Base-by-base conservation (phyloP, 169 alveolate species). In the Eimeria maxima region DNA sequence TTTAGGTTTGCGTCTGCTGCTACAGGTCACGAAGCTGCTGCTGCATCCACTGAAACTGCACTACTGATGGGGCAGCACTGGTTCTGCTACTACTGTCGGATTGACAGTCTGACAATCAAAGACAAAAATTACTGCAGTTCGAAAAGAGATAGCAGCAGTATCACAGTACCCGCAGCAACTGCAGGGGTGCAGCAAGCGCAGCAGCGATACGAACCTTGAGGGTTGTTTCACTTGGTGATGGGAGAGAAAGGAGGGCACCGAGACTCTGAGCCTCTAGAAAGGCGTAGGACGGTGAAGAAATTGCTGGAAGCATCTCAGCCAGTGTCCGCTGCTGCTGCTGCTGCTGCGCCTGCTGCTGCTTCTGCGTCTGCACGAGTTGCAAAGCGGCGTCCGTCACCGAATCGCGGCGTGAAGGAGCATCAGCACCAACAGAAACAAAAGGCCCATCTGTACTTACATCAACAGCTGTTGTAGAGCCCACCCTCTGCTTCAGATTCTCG, bases 201-300 rank as follows among this genome's bases (percentile, higher is more conserved):
- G 16, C 60, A 53, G 60, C 60, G 60, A 3, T 14, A 80, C 89
- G 10, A 6, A 47, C 89, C 65, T 42, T 78, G 18, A 78, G 67
- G 16, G 89, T 78, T 42, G 89, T 78, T 78, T 78, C 47, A 60
- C 89, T 78, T 13, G 89, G 89, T 1, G 89, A 78, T 14, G 89
- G 89, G 27, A 78, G 89, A 8, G 67, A 18, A 20, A 78, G 89
- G 14, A 78, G 89, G 14, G 22, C 89, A 4, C 89, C 89, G 89
- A 78, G 89, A 29, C 38, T 78, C 63, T 29, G 89, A 11, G 89
- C 89, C 38, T 78, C 89, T 6, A 78, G 89, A 47, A 78, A 78
- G 47, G 89, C 89, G 38, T 78, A 78, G 45, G 89, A 78, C 1
- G 89, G 89, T 44, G 89, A 78, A 20, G 89, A 78, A 16, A 78